Conservation (phyloP, 257 asterid species). For the Lantana camara region DNA sequence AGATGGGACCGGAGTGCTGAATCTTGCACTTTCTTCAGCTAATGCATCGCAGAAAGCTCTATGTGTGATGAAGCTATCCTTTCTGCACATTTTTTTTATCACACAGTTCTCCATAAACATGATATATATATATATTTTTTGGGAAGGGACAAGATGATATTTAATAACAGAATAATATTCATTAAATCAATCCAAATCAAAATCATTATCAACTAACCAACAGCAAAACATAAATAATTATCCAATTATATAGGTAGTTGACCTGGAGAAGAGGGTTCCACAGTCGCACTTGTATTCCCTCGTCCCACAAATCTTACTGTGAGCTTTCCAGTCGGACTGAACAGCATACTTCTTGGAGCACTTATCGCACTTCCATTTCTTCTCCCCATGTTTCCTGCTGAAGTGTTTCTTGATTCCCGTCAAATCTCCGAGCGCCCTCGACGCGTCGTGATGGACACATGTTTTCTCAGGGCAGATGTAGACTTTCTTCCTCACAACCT, state of each 20-base stretch:
- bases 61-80: slow-evolving; percentile 75
- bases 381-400: slow-evolving; percentile 72
- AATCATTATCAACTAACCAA: too few species aligned
- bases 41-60: slow-evolving; percentile 75
- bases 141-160: too few species aligned
- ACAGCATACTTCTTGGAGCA: slow-evolving; percentile 27
- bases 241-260: too few species aligned
- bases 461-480: slow-evolving; percentile 66
- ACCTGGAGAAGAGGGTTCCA: neutral
- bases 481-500: slow-evolving; percentile 54
- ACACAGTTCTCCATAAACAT: too few species aligned
- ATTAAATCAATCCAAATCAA: too few species aligned
- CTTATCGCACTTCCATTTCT: slow-evolving; percentile 75
- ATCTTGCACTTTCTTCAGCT: slow-evolving; percentile 64
- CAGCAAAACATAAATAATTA: too few species aligned
- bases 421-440: slow-evolving; percentile 68
- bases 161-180: too few species aligned
- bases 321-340: neutral
- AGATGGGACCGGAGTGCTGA: too few species aligned
- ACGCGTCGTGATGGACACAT: slow-evolving; percentile 68
- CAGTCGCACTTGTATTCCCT: neutral
- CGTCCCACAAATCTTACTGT: neutral
- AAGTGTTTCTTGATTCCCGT: slow-evolving; percentile 68
- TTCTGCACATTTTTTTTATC: slow-evolving; percentile 34
- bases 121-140: too few species aligned